phyloP scores from a whole-genome alignment of 2,329 filamentous ascomycete species.

The Xylaria sp. region DNA sequence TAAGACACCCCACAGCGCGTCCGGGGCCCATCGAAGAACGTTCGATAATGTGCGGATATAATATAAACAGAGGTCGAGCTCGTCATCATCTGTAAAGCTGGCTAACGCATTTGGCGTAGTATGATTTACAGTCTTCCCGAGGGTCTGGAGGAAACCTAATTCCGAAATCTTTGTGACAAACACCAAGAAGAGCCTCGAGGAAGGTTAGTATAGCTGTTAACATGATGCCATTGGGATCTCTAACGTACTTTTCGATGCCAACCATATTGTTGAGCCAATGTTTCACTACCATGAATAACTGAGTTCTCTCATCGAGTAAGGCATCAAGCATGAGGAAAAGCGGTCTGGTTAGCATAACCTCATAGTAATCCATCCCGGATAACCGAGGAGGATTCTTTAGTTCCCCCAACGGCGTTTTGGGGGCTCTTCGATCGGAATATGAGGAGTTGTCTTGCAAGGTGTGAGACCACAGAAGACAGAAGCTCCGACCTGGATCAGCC shows the following conservation, averaged over 20 bases:
- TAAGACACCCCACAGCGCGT: constrained; percentile 76
- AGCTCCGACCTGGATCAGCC: constrained; percentile 74
- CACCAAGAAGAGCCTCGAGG: constrained; percentile 67
- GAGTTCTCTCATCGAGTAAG: constrained; percentile 76
- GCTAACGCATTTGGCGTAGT: constrained; percentile 45
- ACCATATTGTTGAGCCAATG: constrained; percentile 80
- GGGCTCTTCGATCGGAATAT: constrained; percentile 54
- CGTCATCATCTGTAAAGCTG: constrained; percentile 66
- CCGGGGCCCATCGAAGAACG: constrained; percentile 74
- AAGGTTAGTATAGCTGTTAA: constrained; percentile 38
- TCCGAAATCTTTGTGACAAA: constrained; percentile 68
- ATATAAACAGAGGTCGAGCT: constrained; percentile 81
- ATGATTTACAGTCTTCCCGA: constrained; percentile 43
- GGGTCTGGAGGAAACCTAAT: constrained; percentile 62
- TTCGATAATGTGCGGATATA: constrained; percentile 80
- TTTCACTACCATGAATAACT: constrained; percentile 79
- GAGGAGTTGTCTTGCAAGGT: constrained; percentile 70
- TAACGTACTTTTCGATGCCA: constrained; percentile 69
- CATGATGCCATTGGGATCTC: not conserved
- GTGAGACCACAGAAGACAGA: constrained; percentile 85
- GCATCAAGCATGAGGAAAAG: constrained; percentile 85
- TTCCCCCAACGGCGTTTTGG: constrained; percentile 53
- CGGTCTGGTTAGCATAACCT: constrained; percentile 81
- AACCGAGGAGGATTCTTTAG: constrained; percentile 54
- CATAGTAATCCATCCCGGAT: constrained; percentile 70